Conservation (phyloP, 495 filamentous ascomycete genomes). For the Usnea hakonensis region DNA sequence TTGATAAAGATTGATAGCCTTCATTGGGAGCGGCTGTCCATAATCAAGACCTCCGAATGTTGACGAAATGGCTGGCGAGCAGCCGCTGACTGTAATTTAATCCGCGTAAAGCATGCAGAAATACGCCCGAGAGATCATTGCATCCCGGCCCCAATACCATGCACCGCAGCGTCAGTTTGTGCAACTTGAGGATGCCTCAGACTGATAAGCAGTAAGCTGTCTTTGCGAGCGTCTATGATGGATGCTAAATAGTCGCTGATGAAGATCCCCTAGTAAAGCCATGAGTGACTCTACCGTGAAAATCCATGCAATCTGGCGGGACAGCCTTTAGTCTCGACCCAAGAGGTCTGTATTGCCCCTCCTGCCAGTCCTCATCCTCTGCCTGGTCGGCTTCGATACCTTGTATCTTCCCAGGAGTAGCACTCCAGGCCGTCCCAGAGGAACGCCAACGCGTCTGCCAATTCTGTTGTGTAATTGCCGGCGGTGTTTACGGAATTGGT, state of each 20-base stretch:
- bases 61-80: background rate
- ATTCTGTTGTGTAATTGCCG: background rate
- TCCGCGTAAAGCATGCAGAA: background rate
- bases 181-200: background rate
- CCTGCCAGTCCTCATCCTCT: background rate
- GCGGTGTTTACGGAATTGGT: conserved; percentile 10
- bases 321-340: background rate
- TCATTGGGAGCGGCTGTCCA: background rate
- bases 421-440: background rate
- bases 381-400: conserved; percentile 7
- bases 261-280: background rate
- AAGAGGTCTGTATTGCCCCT: background rate
- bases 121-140: background rate
- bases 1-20: background rate
- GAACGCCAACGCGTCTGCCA: background rate
- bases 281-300: background rate
- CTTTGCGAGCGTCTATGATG: background rate
- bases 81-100: background rate
- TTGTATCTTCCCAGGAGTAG: conserved; percentile 3
- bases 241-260: background rate
- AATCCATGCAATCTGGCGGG: background rate
- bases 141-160: background rate
- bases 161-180: background rate
- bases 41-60: background rate
- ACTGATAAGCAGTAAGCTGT: background rate